Conservation (phyloP, 2,329 filamentous ascomycete genomes). For the Scleromitrula shiraiana region DNA sequence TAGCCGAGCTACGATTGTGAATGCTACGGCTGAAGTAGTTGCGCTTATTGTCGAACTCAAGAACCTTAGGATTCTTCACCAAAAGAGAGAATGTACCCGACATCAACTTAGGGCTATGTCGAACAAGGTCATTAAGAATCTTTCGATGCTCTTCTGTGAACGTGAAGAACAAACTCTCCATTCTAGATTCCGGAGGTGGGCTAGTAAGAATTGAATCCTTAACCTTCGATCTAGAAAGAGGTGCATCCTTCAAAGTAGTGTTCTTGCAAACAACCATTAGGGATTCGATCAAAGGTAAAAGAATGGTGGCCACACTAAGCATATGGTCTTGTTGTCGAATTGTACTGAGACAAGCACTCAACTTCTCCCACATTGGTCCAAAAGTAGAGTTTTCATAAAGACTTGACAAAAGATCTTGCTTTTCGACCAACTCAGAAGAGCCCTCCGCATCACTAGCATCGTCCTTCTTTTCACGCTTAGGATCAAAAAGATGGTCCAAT, state of each 20-base stretch:
- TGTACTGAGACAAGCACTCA: slow-evolving; percentile 79
- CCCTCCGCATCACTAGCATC: slow-evolving; percentile 39
- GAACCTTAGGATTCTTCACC: slow-evolving; percentile 96
- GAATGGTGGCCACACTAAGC: slow-evolving; percentile 93
- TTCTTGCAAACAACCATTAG: slow-evolving; percentile 99
- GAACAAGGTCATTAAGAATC: slow-evolving; percentile 94
- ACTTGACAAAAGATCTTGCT: slow-evolving; percentile 76
- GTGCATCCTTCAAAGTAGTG: slow-evolving; percentile 50
- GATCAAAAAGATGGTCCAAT: slow-evolving; percentile 90
- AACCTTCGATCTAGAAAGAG: slow-evolving; percentile 30
- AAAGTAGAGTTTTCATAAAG: slow-evolving; percentile 91
- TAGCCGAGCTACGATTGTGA: slow-evolving; percentile 64
- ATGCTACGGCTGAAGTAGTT: slow-evolving; percentile 97
- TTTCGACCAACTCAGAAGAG: slow-evolving; percentile 49
- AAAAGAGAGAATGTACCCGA: slow-evolving; percentile 92
- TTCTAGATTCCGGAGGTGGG: slow-evolving; percentile 68
- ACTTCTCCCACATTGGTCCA: slow-evolving; percentile 80
- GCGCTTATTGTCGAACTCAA: slow-evolving; percentile 99
- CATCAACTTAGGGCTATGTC: slow-evolving; percentile 97
- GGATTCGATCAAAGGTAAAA: slow-evolving; percentile 88
- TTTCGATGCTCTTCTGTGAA: slow-evolving; percentile 98
- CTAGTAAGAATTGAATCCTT: slow-evolving; percentile 70
- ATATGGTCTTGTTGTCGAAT: slow-evolving; percentile 91
- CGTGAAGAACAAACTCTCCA: slow-evolving; percentile 88
- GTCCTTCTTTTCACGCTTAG: slow-evolving; percentile 52